These are phyloP conservation scores for Coniochaeta sp. DNA, from an alignment of 2,329 filamentous ascomycete genomes.

Conservation along the genomic window DNA sequence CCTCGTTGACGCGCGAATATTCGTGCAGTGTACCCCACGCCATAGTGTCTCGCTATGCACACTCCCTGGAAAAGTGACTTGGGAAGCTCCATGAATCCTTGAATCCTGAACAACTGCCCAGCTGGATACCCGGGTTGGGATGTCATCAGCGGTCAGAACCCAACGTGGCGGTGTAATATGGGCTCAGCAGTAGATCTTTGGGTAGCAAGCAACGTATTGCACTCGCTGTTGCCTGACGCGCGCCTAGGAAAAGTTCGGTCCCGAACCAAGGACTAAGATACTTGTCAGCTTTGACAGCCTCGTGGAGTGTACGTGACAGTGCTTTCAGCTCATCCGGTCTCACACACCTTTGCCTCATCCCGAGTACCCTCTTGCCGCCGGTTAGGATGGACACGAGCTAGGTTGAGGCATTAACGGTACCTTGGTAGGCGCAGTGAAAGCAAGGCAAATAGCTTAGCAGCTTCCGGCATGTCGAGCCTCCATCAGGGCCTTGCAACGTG, in stretches of 20 bases:
- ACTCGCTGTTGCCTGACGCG: conserved; percentile 10
- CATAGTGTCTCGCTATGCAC: not conserved
- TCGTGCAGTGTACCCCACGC: not conserved
- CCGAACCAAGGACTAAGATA: conserved; percentile 11
- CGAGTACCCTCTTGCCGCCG: not conserved
- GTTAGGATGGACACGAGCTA: not conserved
- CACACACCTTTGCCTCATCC: not conserved
- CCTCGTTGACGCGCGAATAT: not conserved
- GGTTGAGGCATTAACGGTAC: not conserved
- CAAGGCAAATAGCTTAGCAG: not conserved
- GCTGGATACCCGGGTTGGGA: conserved; percentile 8
- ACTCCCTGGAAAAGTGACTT: not conserved
- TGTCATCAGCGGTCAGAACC: conserved; percentile 12
- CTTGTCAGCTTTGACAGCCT: conserved; percentile 9
- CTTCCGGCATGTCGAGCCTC: not conserved
- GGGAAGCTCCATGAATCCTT: not conserved
- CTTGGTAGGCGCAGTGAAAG: not conserved
- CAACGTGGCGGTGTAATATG: conserved; percentile 21
- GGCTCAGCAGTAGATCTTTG: conserved; percentile 18
- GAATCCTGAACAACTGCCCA: conserved; percentile 8
- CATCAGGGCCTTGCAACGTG: not conserved
- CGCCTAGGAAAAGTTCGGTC: conserved; percentile 8
- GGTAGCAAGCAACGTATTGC: conserved; percentile 21
- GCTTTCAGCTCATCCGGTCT: not conserved
- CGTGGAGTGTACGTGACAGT: not conserved